These are phyloP conservation scores for Rhizopogon vinicolor DNA, from an alignment of 768 basidiomycete genomes.

Conservation along the genomic window DNA sequence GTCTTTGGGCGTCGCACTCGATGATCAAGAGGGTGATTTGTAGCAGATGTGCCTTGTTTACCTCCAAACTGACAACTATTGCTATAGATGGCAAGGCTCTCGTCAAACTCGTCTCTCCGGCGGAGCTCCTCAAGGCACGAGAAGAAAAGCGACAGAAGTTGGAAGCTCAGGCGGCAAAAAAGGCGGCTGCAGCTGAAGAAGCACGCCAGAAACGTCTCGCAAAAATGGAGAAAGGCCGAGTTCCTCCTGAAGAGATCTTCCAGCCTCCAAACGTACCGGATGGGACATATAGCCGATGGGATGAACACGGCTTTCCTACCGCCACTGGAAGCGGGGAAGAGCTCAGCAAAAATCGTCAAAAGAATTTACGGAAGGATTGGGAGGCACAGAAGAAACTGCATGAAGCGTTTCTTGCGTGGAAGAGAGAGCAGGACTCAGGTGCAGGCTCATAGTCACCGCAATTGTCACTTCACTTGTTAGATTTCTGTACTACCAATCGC, in stretches of 20 bases:
- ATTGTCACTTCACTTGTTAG: conserved; percentile 9
- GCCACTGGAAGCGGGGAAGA: conserved; percentile 85
- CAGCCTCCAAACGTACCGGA: conserved; percentile 72
- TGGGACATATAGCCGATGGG: conserved; percentile 78
- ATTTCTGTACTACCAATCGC: conserved; percentile 51
- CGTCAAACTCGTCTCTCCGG: conserved; percentile 85
- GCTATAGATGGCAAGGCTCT: conserved; percentile 85
- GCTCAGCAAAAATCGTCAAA: conserved; percentile 72
- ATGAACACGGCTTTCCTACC: conserved; percentile 78
- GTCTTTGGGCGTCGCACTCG: conserved; percentile 91
- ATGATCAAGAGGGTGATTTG: conserved; percentile 86
- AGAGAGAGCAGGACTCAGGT: conserved; percentile 18
- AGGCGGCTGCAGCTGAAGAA: conserved; percentile 63
- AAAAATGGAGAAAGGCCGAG: conserved; percentile 82
- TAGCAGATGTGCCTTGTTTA: neutral
- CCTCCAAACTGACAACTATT: neutral
- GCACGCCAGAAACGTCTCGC: conserved; percentile 64
- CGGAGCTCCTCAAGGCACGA: conserved; percentile 74
- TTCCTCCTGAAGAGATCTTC: conserved; percentile 76
- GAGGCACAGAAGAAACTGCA: conserved; percentile 73
- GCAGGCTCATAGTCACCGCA: neutral
- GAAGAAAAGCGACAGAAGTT: conserved; percentile 81
- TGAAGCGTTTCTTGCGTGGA: conserved; percentile 65
- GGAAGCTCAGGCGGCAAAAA: conserved; percentile 76
- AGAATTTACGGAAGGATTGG: conserved; percentile 76